Evolutionary conservation across 1,284 basidiomycete species (phyloP).

Genomic region (Lignosus rhinocerotis): DNA sequence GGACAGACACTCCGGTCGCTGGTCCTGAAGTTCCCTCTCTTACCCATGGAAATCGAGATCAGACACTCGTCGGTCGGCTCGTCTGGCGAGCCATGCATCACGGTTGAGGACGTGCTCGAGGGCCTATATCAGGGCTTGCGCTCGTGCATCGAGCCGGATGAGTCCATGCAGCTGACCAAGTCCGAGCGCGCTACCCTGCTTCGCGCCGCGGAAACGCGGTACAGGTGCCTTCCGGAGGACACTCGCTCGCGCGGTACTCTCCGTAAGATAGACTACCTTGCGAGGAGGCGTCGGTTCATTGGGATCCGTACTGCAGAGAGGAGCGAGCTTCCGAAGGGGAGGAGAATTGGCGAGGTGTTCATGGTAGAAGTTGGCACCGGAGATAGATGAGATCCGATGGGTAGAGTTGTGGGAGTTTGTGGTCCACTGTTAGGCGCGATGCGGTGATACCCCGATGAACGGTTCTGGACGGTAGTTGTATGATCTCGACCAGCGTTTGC

Average conservation of each 20-base stretch:
- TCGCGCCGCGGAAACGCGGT: not conserved
- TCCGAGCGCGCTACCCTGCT: not conserved
- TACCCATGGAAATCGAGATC: conserved; percentile 5
- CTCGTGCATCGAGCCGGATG: not conserved
- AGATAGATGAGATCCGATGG: not conserved
- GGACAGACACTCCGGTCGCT: not conserved
- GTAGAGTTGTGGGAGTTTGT: not conserved
- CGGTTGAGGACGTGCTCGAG: conserved; percentile 16
- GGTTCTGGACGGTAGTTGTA: not conserved
- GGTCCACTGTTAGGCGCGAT: too few relatives aligned
- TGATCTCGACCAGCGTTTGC: too few relatives aligned
- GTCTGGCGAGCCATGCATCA: not conserved
- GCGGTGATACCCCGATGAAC: not conserved
- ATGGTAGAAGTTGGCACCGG: conserved; percentile 7
- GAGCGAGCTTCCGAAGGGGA: conserved; percentile 7
- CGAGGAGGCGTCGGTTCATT: conserved; percentile 13
- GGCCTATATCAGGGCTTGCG: conserved; percentile 11
- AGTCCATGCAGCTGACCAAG: not conserved
- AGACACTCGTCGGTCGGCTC: not conserved
- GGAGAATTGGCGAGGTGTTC: conserved; percentile 9
- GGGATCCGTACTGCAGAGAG: conserved; percentile 12
- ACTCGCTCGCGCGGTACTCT: conserved; percentile 3
- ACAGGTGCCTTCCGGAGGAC: not conserved
- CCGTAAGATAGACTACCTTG: conserved; percentile 23
- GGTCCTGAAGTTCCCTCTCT: conserved; percentile 6